Evolutionary conservation across 768 basidiomycete species (phyloP).

Genomic region (Lactarius akahatsu): DNA sequence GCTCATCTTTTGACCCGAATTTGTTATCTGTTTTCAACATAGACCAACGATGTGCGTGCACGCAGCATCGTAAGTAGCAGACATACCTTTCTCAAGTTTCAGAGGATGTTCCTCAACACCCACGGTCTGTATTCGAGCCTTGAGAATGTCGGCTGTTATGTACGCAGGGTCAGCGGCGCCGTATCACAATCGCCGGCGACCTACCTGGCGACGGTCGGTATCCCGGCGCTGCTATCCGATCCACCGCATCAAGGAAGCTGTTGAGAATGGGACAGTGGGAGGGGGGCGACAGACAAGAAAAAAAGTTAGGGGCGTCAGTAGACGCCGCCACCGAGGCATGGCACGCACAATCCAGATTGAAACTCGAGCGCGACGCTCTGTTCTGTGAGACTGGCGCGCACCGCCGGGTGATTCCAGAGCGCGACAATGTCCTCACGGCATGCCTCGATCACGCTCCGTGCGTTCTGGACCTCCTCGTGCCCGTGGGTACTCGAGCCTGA

Average conservation of each 20-base stretch:
- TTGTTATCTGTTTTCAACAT: background rate
- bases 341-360: constrained; percentile 61
- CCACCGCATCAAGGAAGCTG: constrained; percentile 60
- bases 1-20: constrained; percentile 34
- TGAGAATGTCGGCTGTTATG: constrained; percentile 57
- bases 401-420: constrained; percentile 50
- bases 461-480: constrained; percentile 43
- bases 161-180: background rate
- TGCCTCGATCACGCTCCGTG: constrained; percentile 49
- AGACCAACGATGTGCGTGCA: background rate
- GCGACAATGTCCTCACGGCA: constrained; percentile 53
- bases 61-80: constrained; percentile 17
- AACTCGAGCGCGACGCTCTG: constrained; percentile 52
- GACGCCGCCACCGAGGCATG: background rate
- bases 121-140: constrained; percentile 60
- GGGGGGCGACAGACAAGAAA: background rate
- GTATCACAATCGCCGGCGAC: background rate
- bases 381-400: constrained; percentile 44
- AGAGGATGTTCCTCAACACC: constrained; percentile 66
- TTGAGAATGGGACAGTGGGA: background rate
- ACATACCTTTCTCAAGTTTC: constrained; percentile 45
- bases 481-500: constrained; percentile 21
- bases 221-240: constrained; percentile 48
- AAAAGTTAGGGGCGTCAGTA: background rate
- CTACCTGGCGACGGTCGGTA: constrained; percentile 56